These are phyloP conservation scores for Aspergillus sclerotiicarbonarius DNA, from an alignment of 495 filamentous ascomycete genomes.

Conservation along the genomic window DNA sequence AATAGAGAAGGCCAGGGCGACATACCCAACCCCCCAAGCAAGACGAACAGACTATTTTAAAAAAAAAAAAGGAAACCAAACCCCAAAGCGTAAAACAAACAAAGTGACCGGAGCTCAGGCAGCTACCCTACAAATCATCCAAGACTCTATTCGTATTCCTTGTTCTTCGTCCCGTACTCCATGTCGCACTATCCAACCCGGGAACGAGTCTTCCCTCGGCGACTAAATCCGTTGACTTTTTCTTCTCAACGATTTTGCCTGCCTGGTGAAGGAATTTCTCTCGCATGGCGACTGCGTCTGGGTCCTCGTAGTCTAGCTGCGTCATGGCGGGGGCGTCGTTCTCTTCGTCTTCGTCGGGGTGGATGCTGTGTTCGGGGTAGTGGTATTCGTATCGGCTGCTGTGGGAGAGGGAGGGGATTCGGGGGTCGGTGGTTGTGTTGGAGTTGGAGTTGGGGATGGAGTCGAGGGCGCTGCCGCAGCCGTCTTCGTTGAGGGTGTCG, in stretches of 20 bases:
- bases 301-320: conserved; percentile 54
- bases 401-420: not conserved
- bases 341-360: conserved; percentile 25
- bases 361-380: conserved; percentile 18
- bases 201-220: conserved; percentile 12
- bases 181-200: conserved; percentile 29
- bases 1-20: too few species aligned
- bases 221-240: not conserved
- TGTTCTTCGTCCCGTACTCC: too few species aligned
- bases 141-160: too few species aligned
- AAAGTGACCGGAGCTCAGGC: too few species aligned
- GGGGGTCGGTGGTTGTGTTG: conserved; percentile 7
- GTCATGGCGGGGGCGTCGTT: conserved; percentile 46
- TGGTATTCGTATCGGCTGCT: conserved; percentile 32
- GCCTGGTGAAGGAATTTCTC: conserved; percentile 45
- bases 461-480: conserved; percentile 46
- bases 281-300: conserved; percentile 49
- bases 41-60: too few species aligned
- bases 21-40: too few species aligned
- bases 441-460: conserved; percentile 33
- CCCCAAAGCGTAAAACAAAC: too few species aligned
- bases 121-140: too few species aligned
- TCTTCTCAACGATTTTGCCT: conserved; percentile 36
- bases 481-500: conserved; percentile 56
- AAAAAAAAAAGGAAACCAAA: too few species aligned